A percentile compares a stretch with the other conserved stretches of the same genome.
phyloP scores from a whole-genome alignment of 306 rosid species.

The Vicia sativa region DNA sequence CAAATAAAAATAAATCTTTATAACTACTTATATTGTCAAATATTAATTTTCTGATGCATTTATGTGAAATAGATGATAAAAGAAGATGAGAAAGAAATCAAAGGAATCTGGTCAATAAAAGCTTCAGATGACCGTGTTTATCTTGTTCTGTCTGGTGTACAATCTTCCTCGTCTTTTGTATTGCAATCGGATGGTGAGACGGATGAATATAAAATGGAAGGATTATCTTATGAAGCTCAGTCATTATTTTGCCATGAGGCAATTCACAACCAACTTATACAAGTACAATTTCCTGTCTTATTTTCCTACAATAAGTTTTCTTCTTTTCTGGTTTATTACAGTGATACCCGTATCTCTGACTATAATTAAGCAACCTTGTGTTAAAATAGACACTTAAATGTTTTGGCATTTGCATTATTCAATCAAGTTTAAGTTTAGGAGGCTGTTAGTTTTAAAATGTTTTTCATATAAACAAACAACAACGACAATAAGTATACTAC shows the following conservation, averaged over 20 bases:
- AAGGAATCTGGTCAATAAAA: constrained; percentile 94
- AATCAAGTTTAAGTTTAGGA: background rate
- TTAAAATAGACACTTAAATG: background rate
- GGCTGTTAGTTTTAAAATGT: background rate
- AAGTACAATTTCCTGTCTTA: constrained; percentile 40
- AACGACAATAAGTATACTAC: background rate
- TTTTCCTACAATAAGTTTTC: too few species aligned
- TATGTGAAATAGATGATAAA: constrained; percentile 69
- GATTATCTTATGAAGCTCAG: constrained; percentile 81
- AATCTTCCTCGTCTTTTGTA: constrained; percentile 81
- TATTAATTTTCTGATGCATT: constrained; percentile 18
- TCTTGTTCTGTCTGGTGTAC: constrained; percentile 83
- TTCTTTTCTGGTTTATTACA: too few species aligned
- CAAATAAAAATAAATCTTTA: too few species aligned
- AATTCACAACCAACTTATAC: constrained; percentile 81
- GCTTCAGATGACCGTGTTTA: constrained; percentile 72
- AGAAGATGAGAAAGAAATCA: constrained; percentile 80
- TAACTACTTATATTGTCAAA: constrained; percentile 3
- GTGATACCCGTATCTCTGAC: too few species aligned
- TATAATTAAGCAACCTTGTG: too few species aligned
- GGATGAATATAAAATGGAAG: constrained; percentile 89
- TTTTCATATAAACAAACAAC: constrained; percentile 1
- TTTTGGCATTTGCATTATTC: constrained; percentile 13
- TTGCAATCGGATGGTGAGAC: constrained; percentile 88
- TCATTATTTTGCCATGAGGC: constrained; percentile 96